Percentiles rank a stretch among this genome's conserved stretches.
Conservation (phyloP, 345 rosid genomes). For the Citrus hindsii region DNA sequence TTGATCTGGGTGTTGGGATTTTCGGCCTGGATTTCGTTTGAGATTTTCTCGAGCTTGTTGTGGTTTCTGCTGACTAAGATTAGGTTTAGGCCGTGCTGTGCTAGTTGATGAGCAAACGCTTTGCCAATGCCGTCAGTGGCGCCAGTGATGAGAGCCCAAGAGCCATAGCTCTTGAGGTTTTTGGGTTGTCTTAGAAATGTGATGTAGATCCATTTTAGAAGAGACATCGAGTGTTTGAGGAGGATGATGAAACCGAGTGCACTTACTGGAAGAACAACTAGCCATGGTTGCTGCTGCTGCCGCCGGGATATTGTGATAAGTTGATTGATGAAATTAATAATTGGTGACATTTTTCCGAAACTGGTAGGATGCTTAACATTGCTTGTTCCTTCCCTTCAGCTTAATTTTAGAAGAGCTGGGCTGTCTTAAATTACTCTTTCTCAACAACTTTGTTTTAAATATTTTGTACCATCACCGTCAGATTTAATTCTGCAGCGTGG, state of each 20-base stretch:
- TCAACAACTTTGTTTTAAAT: no score
- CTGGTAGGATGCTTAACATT: no score
- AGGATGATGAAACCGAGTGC: slow-evolving; percentile 46
- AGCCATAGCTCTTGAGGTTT: slow-evolving; percentile 57
- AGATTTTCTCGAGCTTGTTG: slow-evolving; percentile 42
- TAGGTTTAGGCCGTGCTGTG: slow-evolving; percentile 59
- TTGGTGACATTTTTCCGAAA: no score
- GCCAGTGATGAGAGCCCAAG: slow-evolving; percentile 91
- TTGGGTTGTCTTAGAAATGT: slow-evolving; percentile 42
- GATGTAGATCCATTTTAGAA: slow-evolving; percentile 44
- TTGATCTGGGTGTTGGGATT: slow-evolving; percentile 39
- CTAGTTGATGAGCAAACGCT: slow-evolving; percentile 65
- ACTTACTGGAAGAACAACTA: slow-evolving; percentile 25
- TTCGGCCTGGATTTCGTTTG: slow-evolving; percentile 35
- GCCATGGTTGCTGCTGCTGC: background rate
- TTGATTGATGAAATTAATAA: no score
- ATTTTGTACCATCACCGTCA: no score
- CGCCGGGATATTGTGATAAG: no score
- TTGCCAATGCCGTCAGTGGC: slow-evolving; percentile 86
- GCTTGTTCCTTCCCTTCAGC: no score
- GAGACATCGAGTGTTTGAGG: slow-evolving; percentile 30
- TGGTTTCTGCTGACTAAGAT: slow-evolving; percentile 64
- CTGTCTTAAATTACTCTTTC: no score
- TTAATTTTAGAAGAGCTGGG: no score
- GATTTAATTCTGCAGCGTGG: no score